A percentile compares a stretch with the other conserved stretches of the same genome.
Evolutionary conservation across 1,284 basidiomycete genomes (phyloP).

Genomic region (Cryptococcus deneoformans): DNA sequence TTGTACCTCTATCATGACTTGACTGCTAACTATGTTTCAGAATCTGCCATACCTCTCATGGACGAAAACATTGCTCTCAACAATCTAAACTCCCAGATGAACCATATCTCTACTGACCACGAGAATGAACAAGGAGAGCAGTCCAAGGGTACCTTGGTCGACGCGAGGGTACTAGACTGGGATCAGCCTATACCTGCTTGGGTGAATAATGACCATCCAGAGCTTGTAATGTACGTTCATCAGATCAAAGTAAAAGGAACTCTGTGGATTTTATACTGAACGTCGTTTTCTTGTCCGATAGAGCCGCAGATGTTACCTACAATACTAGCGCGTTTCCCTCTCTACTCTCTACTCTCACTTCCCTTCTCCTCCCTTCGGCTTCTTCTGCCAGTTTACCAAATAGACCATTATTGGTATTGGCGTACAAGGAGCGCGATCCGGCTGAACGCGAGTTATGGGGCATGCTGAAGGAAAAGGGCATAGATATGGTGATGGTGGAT

Average conservation of each 20-base stretch:
- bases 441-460: slow-evolving; percentile 71
- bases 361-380: slow-evolving; percentile 20
- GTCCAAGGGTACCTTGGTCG: neutral
- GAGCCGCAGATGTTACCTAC: slow-evolving; percentile 87
- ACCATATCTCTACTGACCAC: neutral
- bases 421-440: slow-evolving; percentile 76
- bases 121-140: neutral
- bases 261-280: neutral
- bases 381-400: neutral
- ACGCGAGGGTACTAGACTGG: slow-evolving; percentile 68
- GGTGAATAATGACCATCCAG: slow-evolving; percentile 31
- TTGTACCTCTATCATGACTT: neutral
- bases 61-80: slow-evolving; percentile 65
- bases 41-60: slow-evolving; percentile 73
- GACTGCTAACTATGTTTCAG: slow-evolving; percentile 48
- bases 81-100: slow-evolving; percentile 8
- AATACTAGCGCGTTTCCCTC: slow-evolving; percentile 75
- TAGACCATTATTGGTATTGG: slow-evolving; percentile 57
- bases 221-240: slow-evolving; percentile 42
- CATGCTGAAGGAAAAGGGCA: slow-evolving; percentile 51
- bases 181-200: slow-evolving; percentile 59
- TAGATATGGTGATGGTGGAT: slow-evolving; percentile 51
- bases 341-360: slow-evolving; percentile 35
- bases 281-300: slow-evolving; percentile 30
- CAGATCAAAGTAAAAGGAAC: neutral